These are phyloP conservation scores for Aspergillus ustus DNA, from an alignment of 2,329 filamentous ascomycete species.

Conservation along the genomic window DNA sequence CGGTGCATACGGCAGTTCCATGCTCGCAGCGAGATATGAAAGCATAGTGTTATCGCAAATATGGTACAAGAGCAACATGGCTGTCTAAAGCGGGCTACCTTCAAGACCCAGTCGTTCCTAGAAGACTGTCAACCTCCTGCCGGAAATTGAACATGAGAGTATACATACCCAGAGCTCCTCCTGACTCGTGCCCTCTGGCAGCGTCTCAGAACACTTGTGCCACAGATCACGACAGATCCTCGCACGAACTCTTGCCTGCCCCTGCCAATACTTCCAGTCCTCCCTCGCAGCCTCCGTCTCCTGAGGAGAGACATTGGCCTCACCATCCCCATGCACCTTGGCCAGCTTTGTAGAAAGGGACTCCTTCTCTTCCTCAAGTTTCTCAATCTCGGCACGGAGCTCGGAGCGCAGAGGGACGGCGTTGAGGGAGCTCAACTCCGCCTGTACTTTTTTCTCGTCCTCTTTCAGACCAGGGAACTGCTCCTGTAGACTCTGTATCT, in stretches of 20 bases:
- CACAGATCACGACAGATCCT: conserved; percentile 58
- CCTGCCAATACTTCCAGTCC: conserved; percentile 53
- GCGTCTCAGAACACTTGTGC: conserved; percentile 51
- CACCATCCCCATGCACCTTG: conserved; percentile 46
- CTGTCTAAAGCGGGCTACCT: conserved; percentile 28
- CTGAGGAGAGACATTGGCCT: conserved; percentile 49
- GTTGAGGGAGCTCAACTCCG: conserved; percentile 51
- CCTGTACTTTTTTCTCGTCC: conserved; percentile 56
- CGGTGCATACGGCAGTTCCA: background rate
- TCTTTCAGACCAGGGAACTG: conserved; percentile 50
- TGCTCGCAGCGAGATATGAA: background rate
- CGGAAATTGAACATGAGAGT: conserved; percentile 2
- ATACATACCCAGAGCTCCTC: conserved; percentile 55
- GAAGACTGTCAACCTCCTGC: background rate
- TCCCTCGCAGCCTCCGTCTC: conserved; percentile 53
- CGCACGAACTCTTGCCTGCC: conserved; percentile 46
- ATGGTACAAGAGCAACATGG: background rate
- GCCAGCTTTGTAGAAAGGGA: conserved; percentile 48
- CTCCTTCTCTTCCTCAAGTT: conserved; percentile 51
- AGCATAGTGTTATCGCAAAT: background rate
- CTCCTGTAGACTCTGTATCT: conserved; percentile 53
- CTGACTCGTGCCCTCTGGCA: conserved; percentile 53
- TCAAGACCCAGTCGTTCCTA: conserved; percentile 46
- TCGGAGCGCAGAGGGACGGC: conserved; percentile 57
- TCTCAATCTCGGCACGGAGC: conserved; percentile 50